These are phyloP conservation scores for Vararia minispora DNA, from an alignment of 768 basidiomycete genomes.

Conservation along the genomic window DNA sequence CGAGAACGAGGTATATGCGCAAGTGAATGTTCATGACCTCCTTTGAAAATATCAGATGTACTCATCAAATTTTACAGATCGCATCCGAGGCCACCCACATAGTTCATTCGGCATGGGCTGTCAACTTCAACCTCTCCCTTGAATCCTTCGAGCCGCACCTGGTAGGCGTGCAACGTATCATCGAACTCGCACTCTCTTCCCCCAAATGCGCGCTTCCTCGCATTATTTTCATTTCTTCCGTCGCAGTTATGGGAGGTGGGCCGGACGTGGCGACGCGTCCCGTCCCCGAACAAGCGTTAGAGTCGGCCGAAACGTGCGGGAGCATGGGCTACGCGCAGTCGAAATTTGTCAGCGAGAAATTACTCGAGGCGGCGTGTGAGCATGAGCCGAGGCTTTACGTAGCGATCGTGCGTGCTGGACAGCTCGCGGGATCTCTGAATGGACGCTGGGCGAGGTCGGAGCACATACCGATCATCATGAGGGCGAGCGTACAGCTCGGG, in stretches of 20 bases:
- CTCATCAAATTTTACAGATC: too few relatives aligned
- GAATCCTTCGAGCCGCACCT: slow-evolving; percentile 10
- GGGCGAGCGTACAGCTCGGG: too few relatives aligned
- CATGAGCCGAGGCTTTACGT: slow-evolving; percentile 20
- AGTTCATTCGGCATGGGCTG: slow-evolving; percentile 8
- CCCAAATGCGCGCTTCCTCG: slow-evolving; percentile 3
- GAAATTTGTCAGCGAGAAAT: slow-evolving; percentile 28
- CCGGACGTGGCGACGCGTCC: too few relatives aligned
- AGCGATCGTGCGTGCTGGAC: slow-evolving; percentile 32
- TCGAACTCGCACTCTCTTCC: slow-evolving; percentile 14
- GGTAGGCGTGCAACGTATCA: slow-evolving; percentile 8
- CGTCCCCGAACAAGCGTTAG: too few relatives aligned
- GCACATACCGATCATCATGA: too few relatives aligned
- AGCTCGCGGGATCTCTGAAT: slow-evolving; percentile 28
- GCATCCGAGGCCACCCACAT: too few relatives aligned
- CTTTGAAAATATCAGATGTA: too few relatives aligned
- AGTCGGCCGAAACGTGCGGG: slow-evolving; percentile 16
- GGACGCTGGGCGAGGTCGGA: too few relatives aligned
- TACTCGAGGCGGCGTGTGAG: slow-evolving; percentile 22
- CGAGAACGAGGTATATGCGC: too few relatives aligned
- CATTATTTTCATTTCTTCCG: too few relatives aligned
- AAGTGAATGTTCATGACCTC: too few relatives aligned
- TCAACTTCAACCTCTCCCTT: slow-evolving; percentile 14
- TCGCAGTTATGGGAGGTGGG: too few relatives aligned
- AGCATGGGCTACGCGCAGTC: slow-evolving; percentile 27